Evolutionary conservation across 1,139 yeast species (phyloP).

Genomic region (Diutina ranongensis): DNA sequence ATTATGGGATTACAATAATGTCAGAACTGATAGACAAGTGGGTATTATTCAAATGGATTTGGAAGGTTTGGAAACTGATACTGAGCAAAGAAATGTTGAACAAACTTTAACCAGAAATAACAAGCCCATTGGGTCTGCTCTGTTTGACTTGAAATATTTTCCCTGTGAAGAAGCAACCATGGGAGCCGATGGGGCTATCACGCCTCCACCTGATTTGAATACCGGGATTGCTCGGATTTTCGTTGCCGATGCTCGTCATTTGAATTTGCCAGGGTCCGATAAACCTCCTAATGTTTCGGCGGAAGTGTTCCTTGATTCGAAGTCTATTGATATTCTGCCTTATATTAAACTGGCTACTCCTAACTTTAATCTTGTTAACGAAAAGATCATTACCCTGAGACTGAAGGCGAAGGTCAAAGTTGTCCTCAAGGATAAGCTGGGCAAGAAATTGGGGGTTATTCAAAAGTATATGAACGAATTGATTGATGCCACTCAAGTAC

Average conservation of each 20-base stretch:
- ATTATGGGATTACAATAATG: constrained; percentile 64
- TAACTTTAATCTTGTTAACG: constrained; percentile 52
- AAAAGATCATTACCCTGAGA: constrained; percentile 66
- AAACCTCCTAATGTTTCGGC: constrained; percentile 50
- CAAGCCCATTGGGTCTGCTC: constrained; percentile 66
- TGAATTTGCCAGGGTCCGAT: constrained; percentile 23
- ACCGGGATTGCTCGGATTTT: constrained; percentile 74
- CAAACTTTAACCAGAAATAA: constrained; percentile 65
- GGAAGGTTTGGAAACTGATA: constrained; percentile 48
- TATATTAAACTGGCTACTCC: constrained; percentile 54
- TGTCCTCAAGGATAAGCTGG: constrained; percentile 32
- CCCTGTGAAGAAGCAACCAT: constrained; percentile 69
- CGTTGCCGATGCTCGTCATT: constrained; percentile 41
- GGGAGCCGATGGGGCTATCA: constrained; percentile 74
- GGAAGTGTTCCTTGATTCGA: constrained; percentile 56
- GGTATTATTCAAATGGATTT: constrained; percentile 73
- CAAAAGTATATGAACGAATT: constrained; percentile 58
- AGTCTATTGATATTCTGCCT: constrained; percentile 43
- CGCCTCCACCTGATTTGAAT: constrained; percentile 85
- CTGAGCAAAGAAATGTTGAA: constrained; percentile 38
- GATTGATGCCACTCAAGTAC: constrained; percentile 68
- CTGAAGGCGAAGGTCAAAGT: constrained; percentile 58
- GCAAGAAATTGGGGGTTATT: constrained; percentile 48
- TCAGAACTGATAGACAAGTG: constrained; percentile 66
- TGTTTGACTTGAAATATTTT: constrained; percentile 61